A percentile compares a stretch with the other conserved stretches of the same genome.
phyloP scores from a whole-genome alignment of 116 monocot genomes.

The Phalaenopsis hybrid region DNA sequence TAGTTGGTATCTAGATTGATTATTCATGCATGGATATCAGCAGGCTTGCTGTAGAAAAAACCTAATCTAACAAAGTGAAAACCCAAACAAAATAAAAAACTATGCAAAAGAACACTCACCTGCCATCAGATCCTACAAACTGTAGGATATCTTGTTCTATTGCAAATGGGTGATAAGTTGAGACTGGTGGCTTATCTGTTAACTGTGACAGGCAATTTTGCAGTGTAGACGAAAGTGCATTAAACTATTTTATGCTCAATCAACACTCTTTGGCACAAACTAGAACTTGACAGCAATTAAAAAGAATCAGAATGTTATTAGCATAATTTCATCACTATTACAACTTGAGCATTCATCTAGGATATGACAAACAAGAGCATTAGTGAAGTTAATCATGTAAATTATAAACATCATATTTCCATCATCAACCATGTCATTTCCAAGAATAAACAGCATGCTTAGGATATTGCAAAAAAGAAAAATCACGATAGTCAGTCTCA shows the following conservation, averaged over 20 bases:
- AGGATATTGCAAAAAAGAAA: conserved; percentile 1
- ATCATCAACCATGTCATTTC: not conserved
- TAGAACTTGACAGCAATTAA: not conserved
- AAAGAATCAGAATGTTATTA: conserved; percentile 7
- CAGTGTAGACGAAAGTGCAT: conserved; percentile 11
- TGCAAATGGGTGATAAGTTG: conserved; percentile 20
- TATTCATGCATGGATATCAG: not conserved
- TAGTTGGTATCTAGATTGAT: too few species aligned
- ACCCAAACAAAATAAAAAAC: not conserved
- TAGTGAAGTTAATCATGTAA: not conserved
- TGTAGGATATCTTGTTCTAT: conserved; percentile 22
- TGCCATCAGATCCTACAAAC: conserved; percentile 22
- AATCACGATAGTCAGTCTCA: not conserved
- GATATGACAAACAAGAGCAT: not conserved
- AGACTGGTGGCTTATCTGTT: conserved; percentile 21
- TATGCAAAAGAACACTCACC: conserved; percentile 24
- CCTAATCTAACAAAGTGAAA: not conserved
- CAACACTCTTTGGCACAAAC: not conserved
- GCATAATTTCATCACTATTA: not conserved
- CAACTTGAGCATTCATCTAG: not conserved
- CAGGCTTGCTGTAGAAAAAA: not conserved
- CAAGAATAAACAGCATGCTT: too few species aligned
- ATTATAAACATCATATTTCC: not conserved
- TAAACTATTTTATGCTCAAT: conserved; percentile 8
- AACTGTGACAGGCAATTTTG: conserved; percentile 33